Conservation (phyloP, 2,329 filamentous ascomycete genomes). For the Spiromastix sp. region DNA sequence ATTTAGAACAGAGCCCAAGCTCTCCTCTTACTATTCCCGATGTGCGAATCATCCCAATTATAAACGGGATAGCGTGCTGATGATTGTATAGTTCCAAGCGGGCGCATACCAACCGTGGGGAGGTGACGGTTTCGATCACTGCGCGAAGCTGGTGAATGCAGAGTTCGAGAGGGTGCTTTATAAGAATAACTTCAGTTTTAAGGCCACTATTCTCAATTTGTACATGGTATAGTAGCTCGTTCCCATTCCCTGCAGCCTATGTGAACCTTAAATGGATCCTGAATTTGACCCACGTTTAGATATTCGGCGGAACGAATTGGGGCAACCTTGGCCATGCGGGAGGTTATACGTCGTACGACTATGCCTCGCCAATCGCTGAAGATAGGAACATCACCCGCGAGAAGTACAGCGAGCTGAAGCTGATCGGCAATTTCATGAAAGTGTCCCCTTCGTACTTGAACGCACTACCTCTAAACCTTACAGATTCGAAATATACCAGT, state of each 20-base stretch:
- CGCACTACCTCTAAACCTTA: slow-evolving; percentile 42
- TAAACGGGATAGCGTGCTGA: neutral
- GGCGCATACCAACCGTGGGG: slow-evolving; percentile 68
- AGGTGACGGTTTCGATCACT: slow-evolving; percentile 58
- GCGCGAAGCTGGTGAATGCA: slow-evolving; percentile 54
- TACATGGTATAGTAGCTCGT: slow-evolving; percentile 48
- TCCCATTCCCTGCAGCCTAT: neutral
- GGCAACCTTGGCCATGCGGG: slow-evolving; percentile 64
- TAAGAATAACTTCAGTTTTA: slow-evolving; percentile 61
- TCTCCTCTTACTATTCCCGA: slow-evolving; percentile 58
- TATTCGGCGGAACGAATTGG: slow-evolving; percentile 74
- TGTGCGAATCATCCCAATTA: slow-evolving; percentile 19
- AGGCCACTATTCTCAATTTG: slow-evolving; percentile 57
- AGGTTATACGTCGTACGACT: slow-evolving; percentile 53
- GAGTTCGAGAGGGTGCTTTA: slow-evolving; percentile 71
- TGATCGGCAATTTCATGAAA: slow-evolving; percentile 64
- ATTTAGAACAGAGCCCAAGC: slow-evolving; percentile 51
- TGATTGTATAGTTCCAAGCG: slow-evolving; percentile 51
- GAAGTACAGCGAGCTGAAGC: slow-evolving; percentile 71
- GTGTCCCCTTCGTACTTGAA: slow-evolving; percentile 61
- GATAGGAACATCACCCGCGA: slow-evolving; percentile 58
- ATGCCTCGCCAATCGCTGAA: slow-evolving; percentile 56
- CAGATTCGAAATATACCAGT: slow-evolving; percentile 39
- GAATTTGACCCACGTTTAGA: slow-evolving; percentile 26
- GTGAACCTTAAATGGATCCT: neutral